Conservation (phyloP, 2,329 filamentous ascomycete species). For the Dothistroma septosporum region DNA sequence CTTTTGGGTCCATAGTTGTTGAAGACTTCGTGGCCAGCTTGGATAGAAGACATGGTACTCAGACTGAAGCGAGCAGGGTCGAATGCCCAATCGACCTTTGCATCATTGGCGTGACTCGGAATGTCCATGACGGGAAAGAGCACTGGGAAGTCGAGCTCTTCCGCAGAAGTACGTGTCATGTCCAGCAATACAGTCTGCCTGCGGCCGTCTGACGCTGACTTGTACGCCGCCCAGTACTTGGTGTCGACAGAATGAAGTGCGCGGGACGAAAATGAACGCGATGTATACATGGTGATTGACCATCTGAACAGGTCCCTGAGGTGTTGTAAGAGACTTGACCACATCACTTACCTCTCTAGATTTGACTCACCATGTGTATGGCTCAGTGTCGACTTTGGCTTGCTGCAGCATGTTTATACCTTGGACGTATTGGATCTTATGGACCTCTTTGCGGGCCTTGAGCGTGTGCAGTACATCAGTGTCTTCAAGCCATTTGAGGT, state of each 20-base stretch:
- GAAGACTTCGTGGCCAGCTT: slow-evolving; percentile 43
- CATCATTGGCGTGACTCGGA: slow-evolving; percentile 46
- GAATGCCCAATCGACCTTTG: slow-evolving; percentile 48
- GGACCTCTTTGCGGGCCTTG: slow-evolving; percentile 32
- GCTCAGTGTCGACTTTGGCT: slow-evolving; percentile 30
- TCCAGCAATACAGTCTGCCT: slow-evolving; percentile 35
- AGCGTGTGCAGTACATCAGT: slow-evolving; percentile 35
- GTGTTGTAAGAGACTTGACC: slow-evolving; percentile 18
- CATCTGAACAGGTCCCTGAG: slow-evolving; percentile 48
- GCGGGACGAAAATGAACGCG: slow-evolving; percentile 48
- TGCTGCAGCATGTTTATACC: slow-evolving; percentile 32
- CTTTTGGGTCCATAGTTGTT: slow-evolving; percentile 54
- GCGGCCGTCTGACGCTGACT: slow-evolving; percentile 25
- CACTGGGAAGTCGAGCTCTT: slow-evolving; percentile 39
- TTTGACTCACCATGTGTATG: slow-evolving; percentile 41
- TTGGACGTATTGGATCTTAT: slow-evolving; percentile 36
- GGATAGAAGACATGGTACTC: slow-evolving; percentile 33
- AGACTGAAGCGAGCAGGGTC: slow-evolving; percentile 40
- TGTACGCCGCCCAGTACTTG: slow-evolving; percentile 38
- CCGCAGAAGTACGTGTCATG: slow-evolving; percentile 31
- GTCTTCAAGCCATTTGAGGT: slow-evolving; percentile 33
- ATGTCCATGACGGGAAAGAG: slow-evolving; percentile 50
- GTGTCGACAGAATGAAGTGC: slow-evolving; percentile 32
- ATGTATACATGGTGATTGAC: slow-evolving; percentile 51
- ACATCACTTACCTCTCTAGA: slow-evolving; percentile 26